phyloP scores from a whole-genome alignment of 2,329 filamentous ascomycete genomes.

The Trichoderma citrinoviride region DNA sequence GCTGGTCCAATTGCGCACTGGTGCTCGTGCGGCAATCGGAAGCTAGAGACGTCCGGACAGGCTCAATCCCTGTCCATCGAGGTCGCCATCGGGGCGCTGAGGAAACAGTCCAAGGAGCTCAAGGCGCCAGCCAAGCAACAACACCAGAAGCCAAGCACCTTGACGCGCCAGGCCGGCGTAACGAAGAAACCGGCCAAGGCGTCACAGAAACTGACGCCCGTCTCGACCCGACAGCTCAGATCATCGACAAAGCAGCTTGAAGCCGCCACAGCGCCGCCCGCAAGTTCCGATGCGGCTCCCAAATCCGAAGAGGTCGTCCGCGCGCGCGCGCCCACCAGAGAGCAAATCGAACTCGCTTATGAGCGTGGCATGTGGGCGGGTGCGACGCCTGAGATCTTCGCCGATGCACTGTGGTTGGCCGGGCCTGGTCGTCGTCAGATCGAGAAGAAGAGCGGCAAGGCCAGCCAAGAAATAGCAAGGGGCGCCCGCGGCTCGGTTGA shows the following conservation, averaged over 20 bases:
- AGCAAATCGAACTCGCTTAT: background rate
- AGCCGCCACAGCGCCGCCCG: background rate
- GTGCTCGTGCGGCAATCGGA: conserved; percentile 19
- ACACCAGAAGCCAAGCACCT: background rate
- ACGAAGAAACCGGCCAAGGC: background rate
- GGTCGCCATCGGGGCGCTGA: background rate
- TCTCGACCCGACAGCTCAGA: background rate
- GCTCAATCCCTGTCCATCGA: conserved; percentile 5
- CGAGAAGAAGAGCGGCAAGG: conserved; percentile 2
- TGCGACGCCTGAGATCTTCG: conserved; percentile 7
- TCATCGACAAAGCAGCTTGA: background rate
- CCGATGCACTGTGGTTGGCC: conserved; percentile 11
- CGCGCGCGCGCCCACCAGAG: background rate
- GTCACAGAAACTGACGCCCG: background rate
- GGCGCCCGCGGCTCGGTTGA: conserved; percentile 8
- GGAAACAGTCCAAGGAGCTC: background rate
- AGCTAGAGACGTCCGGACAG: conserved; percentile 11
- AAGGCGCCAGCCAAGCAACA: background rate
- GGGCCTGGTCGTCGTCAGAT: conserved; percentile 10
- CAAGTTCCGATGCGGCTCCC: background rate
- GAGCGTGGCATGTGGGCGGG: background rate
- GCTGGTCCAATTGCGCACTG: conserved; percentile 2
- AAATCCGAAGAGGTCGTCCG: background rate
- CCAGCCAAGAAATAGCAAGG: background rate
- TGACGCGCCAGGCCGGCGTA: background rate